Evolutionary conservation across 108 stramenopile species (phyloP), one percentile per base, ranked within the genome.

Genomic region (Skeletonema grethae): DNA sequence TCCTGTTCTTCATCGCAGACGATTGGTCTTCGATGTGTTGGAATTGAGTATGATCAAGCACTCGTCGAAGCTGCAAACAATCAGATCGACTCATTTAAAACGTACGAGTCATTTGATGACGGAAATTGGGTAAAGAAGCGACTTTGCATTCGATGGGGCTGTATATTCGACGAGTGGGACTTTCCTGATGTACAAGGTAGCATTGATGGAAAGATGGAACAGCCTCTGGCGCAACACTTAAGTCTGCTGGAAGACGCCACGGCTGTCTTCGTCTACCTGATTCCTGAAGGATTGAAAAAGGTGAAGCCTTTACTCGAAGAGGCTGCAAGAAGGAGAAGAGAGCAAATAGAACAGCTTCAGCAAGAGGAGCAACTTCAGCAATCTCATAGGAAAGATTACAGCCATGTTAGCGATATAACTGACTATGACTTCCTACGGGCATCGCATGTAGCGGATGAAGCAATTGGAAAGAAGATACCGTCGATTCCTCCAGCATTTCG

Each of bases 261-360:
- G 3, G 92, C 90, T 1, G 61, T 93, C 11, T 96, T 92, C 72
- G 55, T 96, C n/a, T 96, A 90, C 64, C 65, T 96, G 15, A 60
- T 93, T 12, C 96, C 96, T 34, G 82, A 85, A 43, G 96, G 96
- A 1, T 61, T 96, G 57, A 62, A 83, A 46, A 79, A 83, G 62
- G 57, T 93, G 1, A 75, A 77, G 56, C 87, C 87, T 1, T 60
- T 87, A 31, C 69, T 96, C 63, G 15, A 63, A 39, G 72, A 87
- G 28, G 60, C 78, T 16, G 45, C 88, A n/a, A 72, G 76, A 29
- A 41, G 77, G 39, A 72, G 82, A 53, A 63, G 78, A 39, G 63
- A 65, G 24, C 57, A 67, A 20, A 72, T 79, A 30, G 39, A 71
- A 16, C 59, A 60, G 6, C 59, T 31, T 5, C 59, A 31, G 20